These are phyloP conservation scores for Blastocystis sp. DNA, from an alignment of 352 stramenopile species.

Conservation along the genomic window DNA sequence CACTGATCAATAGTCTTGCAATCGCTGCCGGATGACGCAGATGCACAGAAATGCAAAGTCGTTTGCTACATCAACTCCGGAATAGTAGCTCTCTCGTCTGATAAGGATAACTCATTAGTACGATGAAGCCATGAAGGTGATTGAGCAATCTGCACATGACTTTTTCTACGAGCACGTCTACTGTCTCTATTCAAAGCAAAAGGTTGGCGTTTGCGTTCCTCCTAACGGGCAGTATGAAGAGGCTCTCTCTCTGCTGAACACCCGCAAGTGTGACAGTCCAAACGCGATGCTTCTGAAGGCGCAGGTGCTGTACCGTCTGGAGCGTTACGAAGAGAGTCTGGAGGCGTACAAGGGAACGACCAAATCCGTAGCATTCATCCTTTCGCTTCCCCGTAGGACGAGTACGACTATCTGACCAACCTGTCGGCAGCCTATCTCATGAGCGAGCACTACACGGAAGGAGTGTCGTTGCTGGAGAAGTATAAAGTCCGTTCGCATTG, in stretches of 20 bases:
- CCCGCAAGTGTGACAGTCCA: not conserved
- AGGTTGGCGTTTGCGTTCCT: not conserved
- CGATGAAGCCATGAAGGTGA: conserved; percentile 46
- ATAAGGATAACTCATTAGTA: not conserved
- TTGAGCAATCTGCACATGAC: conserved; percentile 30
- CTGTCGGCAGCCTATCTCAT: conserved; percentile 15
- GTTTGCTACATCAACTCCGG: conserved; percentile 26
- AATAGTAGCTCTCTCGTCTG: not conserved
- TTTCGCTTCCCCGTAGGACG: not conserved
- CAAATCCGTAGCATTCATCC: not conserved
- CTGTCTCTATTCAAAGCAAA: conserved; percentile 40
- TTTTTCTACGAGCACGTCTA: conserved; percentile 27
- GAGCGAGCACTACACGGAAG: not conserved
- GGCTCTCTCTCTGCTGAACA: conserved; percentile 26
- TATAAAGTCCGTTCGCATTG: not conserved
- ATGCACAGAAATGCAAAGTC: conserved; percentile 51
- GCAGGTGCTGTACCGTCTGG: conserved; percentile 40
- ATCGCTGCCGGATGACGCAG: conserved; percentile 33
- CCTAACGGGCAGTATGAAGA: not conserved
- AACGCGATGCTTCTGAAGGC: conserved; percentile 30
- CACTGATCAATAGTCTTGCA: conserved; percentile 33
- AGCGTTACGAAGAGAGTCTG: conserved; percentile 44
- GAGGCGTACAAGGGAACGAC: not conserved
- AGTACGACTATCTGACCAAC: conserved; percentile 45
- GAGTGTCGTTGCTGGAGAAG: conserved; percentile 20